These are phyloP conservation scores for Pseudogymnoascus sp. DNA, from an alignment of 2,329 filamentous ascomycete genomes.

Conservation along the genomic window DNA sequence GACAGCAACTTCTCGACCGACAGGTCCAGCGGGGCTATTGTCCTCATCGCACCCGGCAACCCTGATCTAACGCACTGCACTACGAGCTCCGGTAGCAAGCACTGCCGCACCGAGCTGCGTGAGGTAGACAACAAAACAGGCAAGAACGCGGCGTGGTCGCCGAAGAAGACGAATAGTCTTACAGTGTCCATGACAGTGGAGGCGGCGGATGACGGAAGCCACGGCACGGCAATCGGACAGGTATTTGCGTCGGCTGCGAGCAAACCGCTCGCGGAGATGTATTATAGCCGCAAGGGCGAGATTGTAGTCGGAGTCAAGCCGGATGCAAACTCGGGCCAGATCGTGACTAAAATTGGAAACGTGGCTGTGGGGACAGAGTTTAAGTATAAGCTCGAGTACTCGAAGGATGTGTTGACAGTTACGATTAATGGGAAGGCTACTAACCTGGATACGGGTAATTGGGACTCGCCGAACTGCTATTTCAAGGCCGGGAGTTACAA, in stretches of 20 bases:
- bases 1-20: conserved; percentile 6
- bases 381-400: conserved; percentile 25
- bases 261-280: conserved; percentile 26
- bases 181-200: conserved; percentile 3
- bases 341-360: conserved; percentile 21
- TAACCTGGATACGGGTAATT: conserved; percentile 9
- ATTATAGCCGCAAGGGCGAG: conserved; percentile 21
- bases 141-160: conserved; percentile 5
- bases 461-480: conserved; percentile 2
- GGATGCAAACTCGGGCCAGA: conserved; percentile 20
- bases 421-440: conserved; percentile 14
- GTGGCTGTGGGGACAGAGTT: conserved; percentile 23
- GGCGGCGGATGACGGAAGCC: conserved; percentile 1
- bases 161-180: neutral
- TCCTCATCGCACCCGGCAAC: conserved; percentile 4
- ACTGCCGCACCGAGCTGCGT: conserved; percentile 6
- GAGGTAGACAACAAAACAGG: neutral
- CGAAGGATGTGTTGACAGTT: conserved; percentile 19
- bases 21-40: neutral
- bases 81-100: neutral
- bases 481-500: conserved; percentile 7
- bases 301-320: conserved; percentile 24
- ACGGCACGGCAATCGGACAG: conserved; percentile 7
- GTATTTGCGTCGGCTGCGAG: conserved; percentile 14
- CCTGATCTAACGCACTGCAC: neutral